Base-by-base conservation (phyloP, 495 filamentous ascomycete genomes). In the Hyphodiscus hymeniophilus region DNA sequence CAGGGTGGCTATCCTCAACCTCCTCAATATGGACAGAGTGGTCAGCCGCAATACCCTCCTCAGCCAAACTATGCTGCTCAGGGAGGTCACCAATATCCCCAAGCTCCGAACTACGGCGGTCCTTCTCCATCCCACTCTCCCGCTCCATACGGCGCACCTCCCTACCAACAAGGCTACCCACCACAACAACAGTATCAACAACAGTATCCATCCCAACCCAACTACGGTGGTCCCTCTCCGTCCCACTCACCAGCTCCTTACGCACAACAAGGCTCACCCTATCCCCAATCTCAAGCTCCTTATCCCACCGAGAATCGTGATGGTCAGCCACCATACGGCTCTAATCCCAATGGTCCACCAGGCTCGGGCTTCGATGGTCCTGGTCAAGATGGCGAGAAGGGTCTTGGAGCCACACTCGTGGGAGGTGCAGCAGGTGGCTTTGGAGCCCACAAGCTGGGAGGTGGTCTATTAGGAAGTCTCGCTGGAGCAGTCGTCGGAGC, bases 361-460 rank as follows among this genome's bases (percentile, higher is more conserved):
- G 35, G 20, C n/a, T 54, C 54, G n/a, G 39, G 26, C 8, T 36
- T 35, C 17, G 20, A 10, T 23, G 56, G 52, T 38, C 53, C 28
- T 30, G 51, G 56, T 5, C 48, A 60, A 59, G 26, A 68, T 50
- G 46, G 72, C 70, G 35, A 75, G 73, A 41, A 65, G 23, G 76
- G 76, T 5, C 64, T 80, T 20, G 72, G 75, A 15, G 66, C 75
- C 0, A 80, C 78, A 1, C 58, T 80, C 0, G 43, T 73, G 0
- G 79, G 78, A 11, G 71, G 75, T 18, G 73, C 68, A 0, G 69
- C 62, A 1, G 78, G 76, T 28, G 76, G 68, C 0, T 70, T 76
- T 21, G 32, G 76, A 0, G 78, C 73, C 0, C 63, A 77, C 26
- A 59, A 72, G 52, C 51, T 64, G 12, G 71, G 72, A 15, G 73